Base-by-base conservation (phyloP, 495 filamentous ascomycete species). In the Podospora pseudoanserina region DNA sequence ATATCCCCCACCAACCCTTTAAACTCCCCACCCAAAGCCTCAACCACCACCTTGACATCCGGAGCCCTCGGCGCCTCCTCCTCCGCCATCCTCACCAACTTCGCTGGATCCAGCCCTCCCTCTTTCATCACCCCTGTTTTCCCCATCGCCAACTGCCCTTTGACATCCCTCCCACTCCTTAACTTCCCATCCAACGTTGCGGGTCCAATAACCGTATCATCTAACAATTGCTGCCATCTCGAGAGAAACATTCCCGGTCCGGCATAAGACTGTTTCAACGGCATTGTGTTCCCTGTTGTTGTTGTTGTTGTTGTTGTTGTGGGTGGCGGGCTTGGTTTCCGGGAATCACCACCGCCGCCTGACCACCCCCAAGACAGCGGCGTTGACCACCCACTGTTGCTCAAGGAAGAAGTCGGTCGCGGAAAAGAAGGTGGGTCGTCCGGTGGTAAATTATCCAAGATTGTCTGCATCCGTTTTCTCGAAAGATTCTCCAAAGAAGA, bases 231-330 rank as follows among this genome's bases (percentile, higher is more conserved):
- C 73, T 90, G 85, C 89, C 89, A 91, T 54, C 85, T 81, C 0
- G 82, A 78, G 55, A 90, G 81, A 71, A 86, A 91, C 61, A 86
- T 84, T 0, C 89, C 89, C 11, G 89, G 89, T 0, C 88, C 88
- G 11, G 79, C 76, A 59, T 76, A 54, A 49, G 60, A 65, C 65
- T 49, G 13, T 16, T 49, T 49, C 15, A 49, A 5, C 2, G 39
- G 2, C 2, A 49, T 16, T 13, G 39, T 11, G 2, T 49, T 60
- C 67, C 60, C 28, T 18, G 39, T 30, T 15, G 39, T 30, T 15
- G 39, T 23, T 23, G 23, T 23, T 23, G 23, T 23, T 23, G 23
- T 23, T 23, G 23, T 23, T 18, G 39, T 30, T 16, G 39, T 30
- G 6, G 39, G 26, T 7, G 59, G 49, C 7, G 49, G n/a, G 15